These are phyloP conservation scores for Acmispon strigosus DNA, from an alignment of 306 rosid genomes.

Conservation along the genomic window DNA sequence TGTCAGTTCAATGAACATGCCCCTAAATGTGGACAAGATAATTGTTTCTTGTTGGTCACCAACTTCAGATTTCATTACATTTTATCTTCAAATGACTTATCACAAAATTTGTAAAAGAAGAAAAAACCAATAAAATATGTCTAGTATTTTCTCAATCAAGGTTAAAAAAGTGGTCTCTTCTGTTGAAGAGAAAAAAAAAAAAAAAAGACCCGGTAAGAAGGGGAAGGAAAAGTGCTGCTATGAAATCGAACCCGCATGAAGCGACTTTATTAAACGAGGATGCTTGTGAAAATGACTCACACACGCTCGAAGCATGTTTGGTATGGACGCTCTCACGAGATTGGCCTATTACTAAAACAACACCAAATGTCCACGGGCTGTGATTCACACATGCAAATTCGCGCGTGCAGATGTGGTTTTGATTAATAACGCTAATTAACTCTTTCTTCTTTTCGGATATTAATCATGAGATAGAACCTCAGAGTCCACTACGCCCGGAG, in stretches of 20 bases:
- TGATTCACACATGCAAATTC: not conserved
- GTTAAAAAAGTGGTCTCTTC: not conserved
- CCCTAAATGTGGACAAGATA: not conserved
- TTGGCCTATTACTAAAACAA: not conserved
- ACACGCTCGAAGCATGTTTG: not conserved
- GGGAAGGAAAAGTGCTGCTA: not conserved
- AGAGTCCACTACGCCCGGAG: too few relatives aligned
- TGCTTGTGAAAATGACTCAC: not conserved
- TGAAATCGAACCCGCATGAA: constrained; percentile 20
- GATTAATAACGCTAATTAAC: not conserved
- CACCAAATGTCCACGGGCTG: not conserved
- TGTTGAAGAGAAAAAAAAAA: not conserved
- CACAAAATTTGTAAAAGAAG: not conserved
- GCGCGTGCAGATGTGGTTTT: not conserved
- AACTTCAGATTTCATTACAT: not conserved
- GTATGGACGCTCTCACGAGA: not conserved
- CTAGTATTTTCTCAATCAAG: constrained; percentile 3
- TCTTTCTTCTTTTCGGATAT: constrained; percentile 11
- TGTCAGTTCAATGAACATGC: constrained; percentile 12
- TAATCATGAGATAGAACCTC: constrained; percentile 16
- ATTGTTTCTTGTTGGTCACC: not conserved
- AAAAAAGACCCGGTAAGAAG: not conserved
- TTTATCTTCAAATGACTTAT: not conserved
- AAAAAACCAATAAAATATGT: not conserved
- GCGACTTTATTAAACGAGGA: constrained; percentile 3